Base-by-base conservation (phyloP, 768 basidiomycete genomes). In the Panellus pusillus region DNA sequence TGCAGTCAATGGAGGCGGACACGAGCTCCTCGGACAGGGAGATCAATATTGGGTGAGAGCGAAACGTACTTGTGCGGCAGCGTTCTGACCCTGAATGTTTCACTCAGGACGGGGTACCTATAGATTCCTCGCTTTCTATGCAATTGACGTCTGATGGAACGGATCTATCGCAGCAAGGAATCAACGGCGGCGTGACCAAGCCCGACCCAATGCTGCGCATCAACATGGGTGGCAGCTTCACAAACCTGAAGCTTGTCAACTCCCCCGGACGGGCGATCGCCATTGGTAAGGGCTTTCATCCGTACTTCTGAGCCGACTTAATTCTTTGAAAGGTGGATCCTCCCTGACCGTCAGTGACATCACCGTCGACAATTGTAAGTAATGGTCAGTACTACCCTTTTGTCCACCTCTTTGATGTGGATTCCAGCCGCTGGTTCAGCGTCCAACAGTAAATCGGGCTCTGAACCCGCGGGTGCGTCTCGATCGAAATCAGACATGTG, bases 181-280 rank as follows among this genome's bases (percentile, higher is more conserved):
- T 42, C n/a, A 61, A 54, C 44, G 61, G 61, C 8, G 61, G 61
- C 1, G 61, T 57, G 5, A 50, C 44, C 1, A 55, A 55, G 27
- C 49, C 42, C 4, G 62, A 55, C 17, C 62, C 62, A 3, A 61
- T 63, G 60, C 47, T 63, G n/a, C 55, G 56, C 11, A 58, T 63
- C 52, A 61, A 63, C 48, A 57, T 57, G 44, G 62, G 62, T n/a
- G 62, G 62, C 9, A 50, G 44, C 8, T 63, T 63, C 29, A 48
- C 54, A 6, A 61, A 61, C 27, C n/a, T 63, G 32, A 55, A 57
- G 32, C 18, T 60, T 6, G 29, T 46, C 13, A 61, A 63, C 40
- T 63, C 59, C 6, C 58, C 59, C 1, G 56, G 46, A 13, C 59
- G 62, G 9, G 56, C 44, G 20, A 38, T 63, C 12, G 60, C 61